phyloP scores from a whole-genome alignment of 306 rosid genomes.

The Cotoneaster glaucophyllus region DNA sequence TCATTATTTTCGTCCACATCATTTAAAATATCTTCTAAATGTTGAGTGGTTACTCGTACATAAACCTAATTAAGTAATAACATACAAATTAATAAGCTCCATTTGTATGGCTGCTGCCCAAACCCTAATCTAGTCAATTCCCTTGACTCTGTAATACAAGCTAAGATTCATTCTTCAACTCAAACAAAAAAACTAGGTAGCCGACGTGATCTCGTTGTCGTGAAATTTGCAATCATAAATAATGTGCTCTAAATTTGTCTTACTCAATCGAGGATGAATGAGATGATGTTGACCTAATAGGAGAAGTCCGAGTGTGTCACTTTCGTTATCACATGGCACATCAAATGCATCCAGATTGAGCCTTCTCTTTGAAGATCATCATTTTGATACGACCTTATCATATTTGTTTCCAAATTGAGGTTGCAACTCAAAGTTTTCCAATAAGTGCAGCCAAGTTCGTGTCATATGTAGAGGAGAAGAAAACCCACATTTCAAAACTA shows the following conservation, averaged over 20 bases:
- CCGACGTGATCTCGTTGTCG: slow-evolving; percentile 19
- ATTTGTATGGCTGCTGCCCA: neutral
- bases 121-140: neutral
- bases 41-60: too few species aligned
- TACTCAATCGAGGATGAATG: neutral
- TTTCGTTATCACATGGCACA: slow-evolving; percentile 7
- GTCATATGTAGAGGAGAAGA: neutral
- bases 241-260: neutral
- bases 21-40: too few species aligned
- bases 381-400: neutral
- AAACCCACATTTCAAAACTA: neutral
- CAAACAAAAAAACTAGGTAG: slow-evolving; percentile 11
- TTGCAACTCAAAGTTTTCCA: neutral
- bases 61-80: too few species aligned
- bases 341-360: slow-evolving; percentile 1
- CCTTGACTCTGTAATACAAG: neutral
- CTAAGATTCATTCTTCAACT: neutral
- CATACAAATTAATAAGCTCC: neutral
- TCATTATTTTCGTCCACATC: too few species aligned
- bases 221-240: slow-evolving; percentile 24
- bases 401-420: neutral
- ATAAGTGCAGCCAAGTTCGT: neutral
- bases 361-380: neutral
- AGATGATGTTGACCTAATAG: slow-evolving; percentile 13
- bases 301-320: slow-evolving; percentile 2